These are phyloP conservation scores for Syzygium syzygioides DNA, from an alignment of 441 rosid genomes.

Conservation along the genomic window DNA sequence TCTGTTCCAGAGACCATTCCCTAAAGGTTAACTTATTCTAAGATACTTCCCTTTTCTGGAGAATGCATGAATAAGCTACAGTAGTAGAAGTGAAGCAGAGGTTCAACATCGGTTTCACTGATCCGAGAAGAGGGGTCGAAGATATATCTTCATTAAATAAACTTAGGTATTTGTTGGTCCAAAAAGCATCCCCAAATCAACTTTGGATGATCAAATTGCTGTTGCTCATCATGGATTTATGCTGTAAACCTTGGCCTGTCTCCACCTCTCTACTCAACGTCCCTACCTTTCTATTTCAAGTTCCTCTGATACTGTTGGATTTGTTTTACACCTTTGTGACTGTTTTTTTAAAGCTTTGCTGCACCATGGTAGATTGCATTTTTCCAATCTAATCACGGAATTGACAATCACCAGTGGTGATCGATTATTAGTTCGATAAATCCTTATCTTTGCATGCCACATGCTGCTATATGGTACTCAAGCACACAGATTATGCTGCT, in stretches of 20 bases:
- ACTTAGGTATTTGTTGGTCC: background rate
- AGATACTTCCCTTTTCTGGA: background rate
- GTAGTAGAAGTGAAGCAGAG: background rate
- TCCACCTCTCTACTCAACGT: background rate
- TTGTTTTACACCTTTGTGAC: background rate
- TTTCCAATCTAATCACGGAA: background rate
- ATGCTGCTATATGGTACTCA: background rate
- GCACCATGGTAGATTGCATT: background rate
- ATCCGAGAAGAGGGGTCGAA: background rate
- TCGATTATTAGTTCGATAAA: background rate
- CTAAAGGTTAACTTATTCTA: background rate
- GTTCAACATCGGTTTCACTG: background rate
- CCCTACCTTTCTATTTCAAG: background rate
- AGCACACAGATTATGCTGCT: background rate
- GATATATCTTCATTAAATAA: background rate
- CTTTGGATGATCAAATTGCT: background rate
- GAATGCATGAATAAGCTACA: background rate
- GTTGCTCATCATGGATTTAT: background rate
- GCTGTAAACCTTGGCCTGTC: background rate
- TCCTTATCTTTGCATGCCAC: background rate
- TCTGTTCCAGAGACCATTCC: background rate
- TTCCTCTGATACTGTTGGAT: background rate
- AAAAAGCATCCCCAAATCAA: background rate
- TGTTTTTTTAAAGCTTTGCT: background rate
- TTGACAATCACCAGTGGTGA: background rate